A percentile compares a stretch with the other conserved stretches of the same genome.
Evolutionary conservation across 1,139 yeast species (phyloP).

Genomic region (Geotrichum bryndzae): DNA sequence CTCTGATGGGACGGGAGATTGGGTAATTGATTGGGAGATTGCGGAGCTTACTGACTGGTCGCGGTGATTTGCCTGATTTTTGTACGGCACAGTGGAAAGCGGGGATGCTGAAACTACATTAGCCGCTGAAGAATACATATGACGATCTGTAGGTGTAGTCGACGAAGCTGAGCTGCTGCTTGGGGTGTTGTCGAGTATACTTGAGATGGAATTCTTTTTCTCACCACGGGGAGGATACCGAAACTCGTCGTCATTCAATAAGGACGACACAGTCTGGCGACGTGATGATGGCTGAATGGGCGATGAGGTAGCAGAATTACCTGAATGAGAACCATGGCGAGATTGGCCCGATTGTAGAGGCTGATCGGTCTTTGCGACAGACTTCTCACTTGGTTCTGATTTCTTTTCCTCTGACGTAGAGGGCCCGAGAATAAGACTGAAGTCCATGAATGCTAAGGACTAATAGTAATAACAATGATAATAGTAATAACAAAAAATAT

Average conservation of each 20-base stretch:
- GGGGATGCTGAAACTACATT: not conserved
- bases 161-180: not conserved
- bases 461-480: no score
- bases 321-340: constrained; percentile 1
- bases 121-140: not conserved
- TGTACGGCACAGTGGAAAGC: not conserved
- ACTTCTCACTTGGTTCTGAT: not conserved
- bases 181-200: constrained; percentile 1
- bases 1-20: not conserved
- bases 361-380: not conserved
- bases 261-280: constrained; percentile 29
- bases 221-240: not conserved
- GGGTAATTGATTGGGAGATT: not conserved
- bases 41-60: not conserved
- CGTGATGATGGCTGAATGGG: constrained; percentile 18
- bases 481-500: not conserved
- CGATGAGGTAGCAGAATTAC: constrained; percentile 2
- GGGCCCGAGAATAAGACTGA: constrained; percentile 5
- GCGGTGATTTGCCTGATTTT: not conserved
- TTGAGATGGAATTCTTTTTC: not conserved
- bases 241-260: constrained; percentile 27
- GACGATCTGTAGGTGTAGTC: not conserved
- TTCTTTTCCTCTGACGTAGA: constrained; percentile 4
- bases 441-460: constrained; percentile 6
- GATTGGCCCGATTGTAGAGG: not conserved